Evolutionary conservation across 2,329 filamentous ascomycete genomes (phyloP).

Genomic region (Beauveria sp.): DNA sequence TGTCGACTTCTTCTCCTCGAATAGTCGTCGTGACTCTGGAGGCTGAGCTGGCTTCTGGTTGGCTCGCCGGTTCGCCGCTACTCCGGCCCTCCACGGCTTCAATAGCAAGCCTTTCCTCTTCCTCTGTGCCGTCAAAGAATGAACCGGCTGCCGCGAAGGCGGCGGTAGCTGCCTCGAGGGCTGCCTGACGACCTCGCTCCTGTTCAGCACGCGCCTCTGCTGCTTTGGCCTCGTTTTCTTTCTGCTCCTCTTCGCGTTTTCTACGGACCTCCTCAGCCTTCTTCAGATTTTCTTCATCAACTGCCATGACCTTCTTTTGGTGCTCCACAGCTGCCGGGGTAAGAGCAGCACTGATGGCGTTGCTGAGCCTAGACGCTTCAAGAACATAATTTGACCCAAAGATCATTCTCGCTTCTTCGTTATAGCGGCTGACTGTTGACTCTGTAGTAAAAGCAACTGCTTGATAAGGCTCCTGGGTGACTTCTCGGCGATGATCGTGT

Average conservation of each 20-base stretch:
- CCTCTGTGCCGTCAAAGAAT: slow-evolving; percentile 5
- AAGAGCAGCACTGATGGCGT: slow-evolving; percentile 62
- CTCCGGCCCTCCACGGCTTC: slow-evolving; percentile 62
- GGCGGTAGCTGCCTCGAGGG: slow-evolving; percentile 47
- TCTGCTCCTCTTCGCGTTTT: slow-evolving; percentile 58
- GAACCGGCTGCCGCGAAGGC: slow-evolving; percentile 22
- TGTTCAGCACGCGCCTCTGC: slow-evolving; percentile 58
- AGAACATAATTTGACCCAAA: slow-evolving; percentile 57
- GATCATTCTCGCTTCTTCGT: slow-evolving; percentile 81
- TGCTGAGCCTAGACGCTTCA: slow-evolving; percentile 64
- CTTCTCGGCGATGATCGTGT: slow-evolving; percentile 42
- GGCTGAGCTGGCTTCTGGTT: slow-evolving; percentile 21
- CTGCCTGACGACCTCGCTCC: slow-evolving; percentile 57
- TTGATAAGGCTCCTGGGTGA: slow-evolving; percentile 55
- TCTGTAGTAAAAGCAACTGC: slow-evolving; percentile 68
- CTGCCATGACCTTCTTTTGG: slow-evolving; percentile 62
- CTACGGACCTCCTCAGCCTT: slow-evolving; percentile 52
- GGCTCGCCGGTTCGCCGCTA: neutral
- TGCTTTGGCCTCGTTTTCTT: slow-evolving; percentile 1
- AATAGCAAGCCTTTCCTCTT: slow-evolving; percentile 46
- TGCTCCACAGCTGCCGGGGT: slow-evolving; percentile 79
- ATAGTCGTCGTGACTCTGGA: slow-evolving; percentile 73
- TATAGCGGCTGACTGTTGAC: slow-evolving; percentile 70
- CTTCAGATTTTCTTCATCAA: slow-evolving; percentile 41
- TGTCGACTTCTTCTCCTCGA: slow-evolving; percentile 79